Evolutionary conservation across 805 yeast species (phyloP).

Genomic region (Myxozyma monticola): DNA sequence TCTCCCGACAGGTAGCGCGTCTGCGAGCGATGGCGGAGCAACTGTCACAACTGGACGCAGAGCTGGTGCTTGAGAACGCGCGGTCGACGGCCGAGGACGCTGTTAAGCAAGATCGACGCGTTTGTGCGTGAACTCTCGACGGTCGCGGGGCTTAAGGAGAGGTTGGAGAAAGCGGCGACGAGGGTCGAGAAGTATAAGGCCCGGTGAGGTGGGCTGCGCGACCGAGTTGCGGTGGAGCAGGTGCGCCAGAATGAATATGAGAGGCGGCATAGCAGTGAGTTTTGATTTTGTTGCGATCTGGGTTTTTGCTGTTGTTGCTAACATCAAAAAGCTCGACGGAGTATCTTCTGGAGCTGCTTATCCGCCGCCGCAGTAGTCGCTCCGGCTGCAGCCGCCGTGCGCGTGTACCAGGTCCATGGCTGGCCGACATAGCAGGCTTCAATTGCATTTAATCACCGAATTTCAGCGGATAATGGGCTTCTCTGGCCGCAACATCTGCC

Average conservation of each 20-base stretch:
- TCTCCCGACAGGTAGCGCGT: too few relatives aligned
- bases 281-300: neutral
- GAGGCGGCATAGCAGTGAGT: conserved; percentile 6
- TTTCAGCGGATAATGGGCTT: neutral
- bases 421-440: neutral
- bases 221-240: conserved; percentile 3
- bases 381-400: neutral
- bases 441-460: neutral
- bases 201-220: conserved; percentile 2
- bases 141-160: conserved; percentile 9
- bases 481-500: neutral
- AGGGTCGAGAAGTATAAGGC: conserved; percentile 10
- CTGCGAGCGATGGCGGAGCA: too few relatives aligned
- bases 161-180: conserved; percentile 9
- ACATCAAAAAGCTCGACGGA: conserved; percentile 7
- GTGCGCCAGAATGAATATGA: conserved; percentile 10
- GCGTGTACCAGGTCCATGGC: too few relatives aligned
- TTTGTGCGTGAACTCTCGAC: conserved; percentile 12
- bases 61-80: conserved; percentile 10
- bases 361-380: conserved; percentile 4
- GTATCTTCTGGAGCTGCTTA: conserved; percentile 6
- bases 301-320: neutral
- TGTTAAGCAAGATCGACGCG: conserved; percentile 12
- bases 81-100: conserved; percentile 8
- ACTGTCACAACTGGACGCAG: too few relatives aligned